Evolutionary conservation across 2,329 filamentous ascomycete species (phyloP), one percentile per base, ranked within the genome.

Genomic region (Epichloe sibirici): DNA sequence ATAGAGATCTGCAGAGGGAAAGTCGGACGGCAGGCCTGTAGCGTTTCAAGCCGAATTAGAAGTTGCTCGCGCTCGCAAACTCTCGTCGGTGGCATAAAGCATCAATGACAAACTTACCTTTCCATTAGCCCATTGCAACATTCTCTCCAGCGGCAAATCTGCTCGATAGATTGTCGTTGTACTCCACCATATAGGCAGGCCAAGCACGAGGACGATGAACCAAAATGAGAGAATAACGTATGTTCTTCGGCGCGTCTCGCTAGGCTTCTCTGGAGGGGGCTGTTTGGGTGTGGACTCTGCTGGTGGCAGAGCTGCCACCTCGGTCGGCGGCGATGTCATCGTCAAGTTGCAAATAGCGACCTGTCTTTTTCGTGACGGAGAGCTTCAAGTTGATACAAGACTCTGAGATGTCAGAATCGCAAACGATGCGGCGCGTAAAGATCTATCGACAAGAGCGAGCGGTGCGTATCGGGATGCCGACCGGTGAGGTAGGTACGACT

Each of bases 141-240:
- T 98, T 51, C 83, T 79, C 63, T 86, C 78, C 59, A 96, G 69
- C 5, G 93, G 93, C 59, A 98, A 72, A 45, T 83, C 78, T 12
- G 91, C 90, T 52, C 93, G 81, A 67, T 95, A 90, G 52, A 97
- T 95, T 0, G 87, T 86, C 4, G 93, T 98, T 0, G 93, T 97
- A 67, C 83, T 83, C 83, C 89, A 94, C 93, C 93, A 98, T 78
- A 95, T 85, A 53, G 93, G 93, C 58, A 98, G 68, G 3, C 93
- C 93, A 5, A 98, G 71, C 34, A 85, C 78, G 6, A 95, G 66
- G 6, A 95, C 88, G 39, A 97, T 82, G 5, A 82, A 73, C 93
- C 93, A 98, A 69, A 96, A 97, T 8, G 91, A 91, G 56, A 87
- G 67, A 56, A 98, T 83, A 49, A 97, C 85, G 56, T 76, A 75